phyloP scores from a whole-genome alignment of 768 basidiomycete genomes.

The Pulveroboletus ravenelii region DNA sequence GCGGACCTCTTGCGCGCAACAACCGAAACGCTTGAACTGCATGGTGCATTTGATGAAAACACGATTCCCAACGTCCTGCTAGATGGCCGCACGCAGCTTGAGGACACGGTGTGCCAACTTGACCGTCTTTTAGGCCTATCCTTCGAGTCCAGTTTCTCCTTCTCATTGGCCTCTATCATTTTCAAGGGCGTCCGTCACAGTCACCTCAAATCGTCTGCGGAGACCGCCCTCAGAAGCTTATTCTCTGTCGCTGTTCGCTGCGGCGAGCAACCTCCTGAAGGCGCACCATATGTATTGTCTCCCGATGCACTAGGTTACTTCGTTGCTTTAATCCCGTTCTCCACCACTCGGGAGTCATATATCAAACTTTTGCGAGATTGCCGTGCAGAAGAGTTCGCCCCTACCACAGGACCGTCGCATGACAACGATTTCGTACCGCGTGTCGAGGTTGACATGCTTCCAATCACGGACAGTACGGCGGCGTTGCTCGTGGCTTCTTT shows the following conservation, averaged over 20 bases:
- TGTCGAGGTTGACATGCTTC: slow-evolving; percentile 54
- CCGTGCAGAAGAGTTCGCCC: slow-evolving; percentile 45
- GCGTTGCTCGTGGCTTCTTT: slow-evolving; percentile 76
- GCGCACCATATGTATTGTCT: slow-evolving; percentile 41
- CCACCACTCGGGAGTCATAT: slow-evolving; percentile 53
- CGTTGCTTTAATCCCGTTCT: slow-evolving; percentile 69
- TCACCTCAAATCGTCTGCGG: slow-evolving; percentile 56
- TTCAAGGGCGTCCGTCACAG: slow-evolving; percentile 82
- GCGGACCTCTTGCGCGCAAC: slow-evolving; percentile 61
- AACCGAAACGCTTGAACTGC: slow-evolving; percentile 57
- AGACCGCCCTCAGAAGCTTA: slow-evolving; percentile 56
- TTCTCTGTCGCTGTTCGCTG: slow-evolving; percentile 55
- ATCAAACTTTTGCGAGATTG: slow-evolving; percentile 61
- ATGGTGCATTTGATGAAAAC: slow-evolving; percentile 51
- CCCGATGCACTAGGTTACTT: slow-evolving; percentile 73
- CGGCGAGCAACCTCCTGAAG: slow-evolving; percentile 34
- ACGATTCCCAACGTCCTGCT: slow-evolving; percentile 57
- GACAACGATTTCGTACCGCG: slow-evolving; percentile 47
- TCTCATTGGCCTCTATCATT: slow-evolving; percentile 75
- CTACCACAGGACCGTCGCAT: slow-evolving; percentile 34
- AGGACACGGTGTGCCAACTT: slow-evolving; percentile 64
- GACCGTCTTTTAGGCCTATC: slow-evolving; percentile 71
- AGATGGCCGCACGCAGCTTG: slow-evolving; percentile 58
- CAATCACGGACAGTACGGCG: slow-evolving; percentile 53
- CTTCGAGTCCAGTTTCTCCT: slow-evolving; percentile 75